phyloP scores from a whole-genome alignment of 2,329 filamentous ascomycete species.

The Xylariales sp. region DNA sequence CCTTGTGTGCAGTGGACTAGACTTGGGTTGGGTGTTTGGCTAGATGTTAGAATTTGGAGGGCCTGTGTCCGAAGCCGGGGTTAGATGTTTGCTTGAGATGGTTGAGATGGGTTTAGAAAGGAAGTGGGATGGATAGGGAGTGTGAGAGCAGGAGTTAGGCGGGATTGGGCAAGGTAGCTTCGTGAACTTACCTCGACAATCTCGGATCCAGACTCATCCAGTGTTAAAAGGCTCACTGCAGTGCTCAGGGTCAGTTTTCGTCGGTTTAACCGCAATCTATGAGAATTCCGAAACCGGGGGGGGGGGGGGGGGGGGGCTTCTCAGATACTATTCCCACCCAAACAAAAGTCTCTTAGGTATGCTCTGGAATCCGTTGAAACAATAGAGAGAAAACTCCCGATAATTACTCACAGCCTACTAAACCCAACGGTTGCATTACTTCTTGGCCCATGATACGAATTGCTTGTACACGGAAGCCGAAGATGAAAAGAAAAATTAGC shows the following conservation, averaged over 20 bases:
- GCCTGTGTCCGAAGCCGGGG: slow-evolving; percentile 47
- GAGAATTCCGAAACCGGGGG: not conserved
- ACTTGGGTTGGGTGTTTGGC: slow-evolving; percentile 66
- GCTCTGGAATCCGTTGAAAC: no score
- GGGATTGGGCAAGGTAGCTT: no score
- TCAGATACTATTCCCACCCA: no score
- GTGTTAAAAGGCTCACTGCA: slow-evolving; percentile 71
- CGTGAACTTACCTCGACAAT: slow-evolving; percentile 58
- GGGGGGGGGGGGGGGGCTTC: no score
- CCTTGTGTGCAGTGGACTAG: slow-evolving; percentile 89
- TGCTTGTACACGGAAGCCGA: slow-evolving; percentile 76
- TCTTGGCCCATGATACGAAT: slow-evolving; percentile 75
- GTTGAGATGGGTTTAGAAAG: not conserved
- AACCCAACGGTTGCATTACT: slow-evolving; percentile 77
- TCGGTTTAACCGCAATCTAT: not conserved
- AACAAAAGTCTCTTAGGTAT: no score
- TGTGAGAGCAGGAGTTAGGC: not conserved
- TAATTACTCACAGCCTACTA: slow-evolving; percentile 64
- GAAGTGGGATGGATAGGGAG: not conserved
- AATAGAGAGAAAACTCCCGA: not conserved
- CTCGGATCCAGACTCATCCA: slow-evolving; percentile 74
- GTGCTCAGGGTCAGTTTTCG: not conserved
- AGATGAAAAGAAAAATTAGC: slow-evolving; percentile 66
- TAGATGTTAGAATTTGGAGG: slow-evolving; percentile 61
- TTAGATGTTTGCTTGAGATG: slow-evolving; percentile 9